phyloP scores from a whole-genome alignment of 495 filamentous ascomycete species.

The Neurospora sp. region DNA sequence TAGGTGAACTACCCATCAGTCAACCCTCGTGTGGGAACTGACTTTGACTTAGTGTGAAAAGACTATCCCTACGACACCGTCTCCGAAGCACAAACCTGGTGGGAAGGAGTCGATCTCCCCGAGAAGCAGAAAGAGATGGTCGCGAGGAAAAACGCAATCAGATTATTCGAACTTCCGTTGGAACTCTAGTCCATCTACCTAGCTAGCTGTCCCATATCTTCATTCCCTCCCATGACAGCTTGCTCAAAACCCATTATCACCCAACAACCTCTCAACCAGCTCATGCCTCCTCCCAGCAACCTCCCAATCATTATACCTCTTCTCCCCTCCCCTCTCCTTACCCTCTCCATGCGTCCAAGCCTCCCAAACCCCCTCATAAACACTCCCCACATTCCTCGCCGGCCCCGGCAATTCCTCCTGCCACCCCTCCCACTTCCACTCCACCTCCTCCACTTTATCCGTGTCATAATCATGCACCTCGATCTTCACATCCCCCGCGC shows the following conservation, averaged over 20 bases:
- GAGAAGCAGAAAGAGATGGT: constrained; percentile 37
- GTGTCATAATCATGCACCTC: constrained; percentile 33
- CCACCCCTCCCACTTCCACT: constrained; percentile 34
- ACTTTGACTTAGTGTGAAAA: not conserved
- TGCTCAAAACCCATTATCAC: not conserved
- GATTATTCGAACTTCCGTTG: constrained; percentile 39
- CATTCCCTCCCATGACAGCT: not conserved
- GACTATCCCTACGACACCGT: constrained; percentile 37
- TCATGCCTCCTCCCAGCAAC: constrained; percentile 33
- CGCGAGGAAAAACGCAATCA: constrained; percentile 45
- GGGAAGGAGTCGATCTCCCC: constrained; percentile 34
- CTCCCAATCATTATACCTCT: constrained; percentile 30
- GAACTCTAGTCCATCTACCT: not conserved
- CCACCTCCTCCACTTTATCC: constrained; percentile 31
- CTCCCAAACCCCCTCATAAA: constrained; percentile 42
- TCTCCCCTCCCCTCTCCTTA: not conserved
- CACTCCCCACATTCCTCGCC: constrained; percentile 32
- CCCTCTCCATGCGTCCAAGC: constrained; percentile 3
- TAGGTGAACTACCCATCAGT: constrained; percentile 18
- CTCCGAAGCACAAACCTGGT: constrained; percentile 45
- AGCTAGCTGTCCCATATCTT: not conserved
- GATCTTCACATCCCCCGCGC: constrained; percentile 24
- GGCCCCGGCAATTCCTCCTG: constrained; percentile 25
- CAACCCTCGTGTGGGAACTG: not conserved
- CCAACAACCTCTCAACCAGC: constrained; percentile 17